A percentile compares a stretch with the other conserved stretches of the same genome.
Evolutionary conservation across 73 alveolate genomes (phyloP).

Genomic region (Paramecium sonneborni): DNA sequence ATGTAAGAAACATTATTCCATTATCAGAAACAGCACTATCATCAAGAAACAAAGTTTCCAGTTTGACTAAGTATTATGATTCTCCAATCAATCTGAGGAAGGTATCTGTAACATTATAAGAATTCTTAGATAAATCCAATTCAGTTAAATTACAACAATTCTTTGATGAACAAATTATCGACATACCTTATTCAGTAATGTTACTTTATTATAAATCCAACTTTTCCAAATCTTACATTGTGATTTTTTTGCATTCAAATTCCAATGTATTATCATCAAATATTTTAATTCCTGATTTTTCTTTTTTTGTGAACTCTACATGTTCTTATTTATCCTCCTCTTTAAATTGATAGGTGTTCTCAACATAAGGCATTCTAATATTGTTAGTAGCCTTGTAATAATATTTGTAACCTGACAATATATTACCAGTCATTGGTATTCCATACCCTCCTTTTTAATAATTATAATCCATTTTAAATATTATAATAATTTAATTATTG

Average conservation of each 20-base stretch:
- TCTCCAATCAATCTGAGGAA: background rate
- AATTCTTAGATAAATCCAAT: conserved; percentile 5
- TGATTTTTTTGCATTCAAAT: background rate
- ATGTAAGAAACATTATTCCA: conserved; percentile 8
- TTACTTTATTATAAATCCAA: background rate
- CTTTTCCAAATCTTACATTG: background rate
- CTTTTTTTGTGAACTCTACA: background rate
- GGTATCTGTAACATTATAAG: conserved; percentile 21
- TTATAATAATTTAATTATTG: too few species aligned
- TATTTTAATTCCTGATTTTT: background rate
- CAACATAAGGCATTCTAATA: background rate
- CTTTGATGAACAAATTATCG: background rate
- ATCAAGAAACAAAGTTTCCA: background rate
- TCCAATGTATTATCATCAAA: conserved; percentile 45
- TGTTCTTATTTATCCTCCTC: background rate
- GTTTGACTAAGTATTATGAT: background rate
- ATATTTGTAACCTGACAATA: background rate
- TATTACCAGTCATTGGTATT: background rate
- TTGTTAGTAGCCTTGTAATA: background rate
- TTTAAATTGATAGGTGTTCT: background rate
- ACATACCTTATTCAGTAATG: conserved; percentile 34
- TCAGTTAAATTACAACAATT: conserved; percentile 2
- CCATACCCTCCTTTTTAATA: background rate
- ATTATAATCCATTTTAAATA: background rate
- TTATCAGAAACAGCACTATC: conserved; percentile 27